Conservation (phyloP, 169 alveolate species). For the Plasmodium malariae region DNA sequence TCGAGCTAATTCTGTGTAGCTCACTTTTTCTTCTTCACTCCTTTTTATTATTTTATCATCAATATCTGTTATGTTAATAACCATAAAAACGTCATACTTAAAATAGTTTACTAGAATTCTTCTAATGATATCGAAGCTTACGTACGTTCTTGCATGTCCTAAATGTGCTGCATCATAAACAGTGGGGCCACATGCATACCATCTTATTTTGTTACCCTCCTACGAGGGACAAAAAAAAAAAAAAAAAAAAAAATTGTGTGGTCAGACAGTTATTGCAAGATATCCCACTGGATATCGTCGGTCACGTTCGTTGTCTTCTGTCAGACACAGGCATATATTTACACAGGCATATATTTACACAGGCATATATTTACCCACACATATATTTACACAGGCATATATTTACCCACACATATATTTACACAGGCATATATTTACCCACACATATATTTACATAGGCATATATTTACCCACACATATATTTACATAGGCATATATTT, state of each 20-base stretch:
- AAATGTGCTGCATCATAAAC: constrained; percentile 98
- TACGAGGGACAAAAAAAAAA: constrained; percentile 11
- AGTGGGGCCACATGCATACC: constrained; percentile 97
- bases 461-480: no score
- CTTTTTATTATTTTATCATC: constrained; percentile 98
- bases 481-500: no score
- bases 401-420: no score
- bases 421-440: no score
- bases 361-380: no score
- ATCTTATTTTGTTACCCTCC: constrained; percentile 89
- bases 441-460: no score
- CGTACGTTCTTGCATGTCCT: constrained; percentile 99
- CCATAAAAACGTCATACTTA: constrained; percentile 95
- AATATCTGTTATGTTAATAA: constrained; percentile 98
- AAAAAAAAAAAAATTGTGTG: background rate
- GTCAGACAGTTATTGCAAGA: background rate
- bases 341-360: no score
- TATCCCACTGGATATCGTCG: no score
- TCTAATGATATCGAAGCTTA: constrained; percentile 96
- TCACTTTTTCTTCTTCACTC: constrained; percentile 81
- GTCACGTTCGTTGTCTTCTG: no score
- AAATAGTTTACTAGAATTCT: constrained; percentile 95
- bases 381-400: no score
- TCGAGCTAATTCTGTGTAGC: constrained; percentile 90
- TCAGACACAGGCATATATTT: no score